phyloP scores from a whole-genome alignment of 148 eudicot species.

The Pharnaceum exiguum region DNA sequence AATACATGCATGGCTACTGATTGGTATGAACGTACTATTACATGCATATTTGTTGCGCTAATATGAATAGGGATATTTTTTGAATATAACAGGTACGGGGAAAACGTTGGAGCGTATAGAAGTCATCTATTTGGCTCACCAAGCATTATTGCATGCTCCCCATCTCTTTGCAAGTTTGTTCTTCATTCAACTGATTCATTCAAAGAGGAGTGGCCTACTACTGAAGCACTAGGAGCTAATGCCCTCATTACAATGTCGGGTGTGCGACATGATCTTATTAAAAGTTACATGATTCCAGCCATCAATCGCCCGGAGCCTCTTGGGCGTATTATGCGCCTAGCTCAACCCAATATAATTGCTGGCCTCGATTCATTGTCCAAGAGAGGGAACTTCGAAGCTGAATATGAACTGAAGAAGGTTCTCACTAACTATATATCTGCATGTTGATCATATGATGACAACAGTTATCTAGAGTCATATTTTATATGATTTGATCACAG shows the following conservation, averaged over 20 bases:
- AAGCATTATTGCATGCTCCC: constrained; percentile 30
- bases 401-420: constrained; percentile 26
- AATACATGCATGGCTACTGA: too few relatives aligned
- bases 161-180: constrained; percentile 28
- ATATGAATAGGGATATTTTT: too few relatives aligned
- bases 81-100: constrained; percentile 54
- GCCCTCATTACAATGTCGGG: constrained; percentile 31
- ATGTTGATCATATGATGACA: too few relatives aligned
- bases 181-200: constrained; percentile 23
- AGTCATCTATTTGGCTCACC: constrained; percentile 45
- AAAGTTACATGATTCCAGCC: constrained; percentile 22
- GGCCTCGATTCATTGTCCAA: background rate
- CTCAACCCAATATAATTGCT: background rate
- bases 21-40: too few relatives aligned
- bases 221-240: constrained; percentile 24
- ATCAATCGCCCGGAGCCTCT: constrained; percentile 37
- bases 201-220: constrained; percentile 23
- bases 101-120: constrained; percentile 33
- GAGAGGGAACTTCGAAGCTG: background rate
- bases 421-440: too few relatives aligned
- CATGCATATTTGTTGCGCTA: too few relatives aligned
- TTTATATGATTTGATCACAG: too few relatives aligned
- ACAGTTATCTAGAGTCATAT: too few relatives aligned
- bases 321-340: constrained; percentile 18
- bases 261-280: constrained; percentile 25